Evolutionary conservation across 352 stramenopile species (phyloP).

Genomic region (Blastocystis sp.): DNA sequence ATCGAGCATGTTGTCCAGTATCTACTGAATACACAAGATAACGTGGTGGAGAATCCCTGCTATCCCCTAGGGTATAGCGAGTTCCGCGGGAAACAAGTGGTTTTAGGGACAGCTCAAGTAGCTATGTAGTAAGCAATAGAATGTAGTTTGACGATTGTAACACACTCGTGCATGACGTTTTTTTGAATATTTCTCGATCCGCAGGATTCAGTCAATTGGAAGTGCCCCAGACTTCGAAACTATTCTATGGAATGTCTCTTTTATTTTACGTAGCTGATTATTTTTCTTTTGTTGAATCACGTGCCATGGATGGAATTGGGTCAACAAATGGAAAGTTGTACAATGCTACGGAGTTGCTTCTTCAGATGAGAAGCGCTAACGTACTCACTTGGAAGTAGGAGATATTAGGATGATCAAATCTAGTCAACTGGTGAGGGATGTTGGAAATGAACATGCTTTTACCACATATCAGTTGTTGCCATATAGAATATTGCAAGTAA

Average conservation of each 20-base stretch:
- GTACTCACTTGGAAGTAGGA: background rate
- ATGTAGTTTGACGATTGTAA: background rate
- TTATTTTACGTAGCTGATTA: slow-evolving; percentile 40
- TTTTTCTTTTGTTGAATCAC: background rate
- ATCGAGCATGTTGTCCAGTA: background rate
- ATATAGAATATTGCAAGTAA: background rate
- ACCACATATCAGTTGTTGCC: background rate
- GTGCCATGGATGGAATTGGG: background rate
- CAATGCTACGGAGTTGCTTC: background rate
- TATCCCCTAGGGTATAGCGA: background rate
- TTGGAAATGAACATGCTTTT: background rate
- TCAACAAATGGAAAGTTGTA: background rate
- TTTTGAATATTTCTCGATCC: background rate
- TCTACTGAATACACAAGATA: background rate
- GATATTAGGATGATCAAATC: background rate
- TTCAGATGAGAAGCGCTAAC: background rate
- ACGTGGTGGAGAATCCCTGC: background rate
- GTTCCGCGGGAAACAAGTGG: background rate
- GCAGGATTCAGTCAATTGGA: background rate
- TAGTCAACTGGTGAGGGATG: background rate
- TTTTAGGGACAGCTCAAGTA: background rate
- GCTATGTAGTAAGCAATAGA: background rate
- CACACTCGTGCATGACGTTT: background rate
- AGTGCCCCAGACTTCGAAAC: background rate
- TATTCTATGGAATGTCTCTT: slow-evolving; percentile 29